A percentile compares a stretch with the other conserved stretches of the same genome.
phyloP scores from a whole-genome alignment of 129 eudicot genomes.

The Flaveria robusta region DNA sequence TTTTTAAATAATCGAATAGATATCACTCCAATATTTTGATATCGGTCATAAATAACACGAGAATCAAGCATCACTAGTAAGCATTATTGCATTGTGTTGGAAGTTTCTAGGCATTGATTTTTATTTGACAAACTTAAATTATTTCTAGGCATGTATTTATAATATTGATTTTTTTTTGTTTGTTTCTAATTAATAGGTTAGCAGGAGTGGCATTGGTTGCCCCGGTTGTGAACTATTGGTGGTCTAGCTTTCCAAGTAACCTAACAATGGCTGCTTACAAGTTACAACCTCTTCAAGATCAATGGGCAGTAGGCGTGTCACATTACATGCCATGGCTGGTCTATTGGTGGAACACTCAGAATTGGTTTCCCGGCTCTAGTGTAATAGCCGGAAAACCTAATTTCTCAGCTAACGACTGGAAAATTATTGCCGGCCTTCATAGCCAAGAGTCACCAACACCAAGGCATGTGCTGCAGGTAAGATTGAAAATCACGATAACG shows the following conservation, averaged over 20 bases:
- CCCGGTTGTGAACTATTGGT: slow-evolving; percentile 87
- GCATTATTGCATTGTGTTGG: no score
- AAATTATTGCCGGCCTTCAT: slow-evolving; percentile 38
- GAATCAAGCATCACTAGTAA: no score
- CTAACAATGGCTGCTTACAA: slow-evolving; percentile 57
- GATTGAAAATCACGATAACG: background rate
- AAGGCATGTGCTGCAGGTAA: slow-evolving; percentile 8
- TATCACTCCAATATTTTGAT: no score
- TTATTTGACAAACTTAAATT: no score
- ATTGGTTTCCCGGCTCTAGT: slow-evolving; percentile 62
- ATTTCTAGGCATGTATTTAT: background rate
- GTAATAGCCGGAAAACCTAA: slow-evolving; percentile 56
- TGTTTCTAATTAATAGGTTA: slow-evolving; percentile 38
- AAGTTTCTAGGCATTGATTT: no score
- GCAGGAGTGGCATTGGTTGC: slow-evolving; percentile 69
- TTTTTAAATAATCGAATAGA: no score
- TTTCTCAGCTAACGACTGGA: slow-evolving; percentile 49
- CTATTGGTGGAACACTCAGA: slow-evolving; percentile 93
- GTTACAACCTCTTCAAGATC: slow-evolving; percentile 52
- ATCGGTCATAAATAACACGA: no score
- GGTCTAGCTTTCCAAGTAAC: slow-evolving; percentile 66
- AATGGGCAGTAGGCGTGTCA: slow-evolving; percentile 67
- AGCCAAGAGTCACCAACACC: background rate
- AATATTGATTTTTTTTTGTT: background rate
- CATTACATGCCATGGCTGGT: slow-evolving; percentile 68